These are phyloP conservation scores for Cryptococcus neoformans DNA, from an alignment of 1,284 basidiomycete genomes.

Conservation along the genomic window DNA sequence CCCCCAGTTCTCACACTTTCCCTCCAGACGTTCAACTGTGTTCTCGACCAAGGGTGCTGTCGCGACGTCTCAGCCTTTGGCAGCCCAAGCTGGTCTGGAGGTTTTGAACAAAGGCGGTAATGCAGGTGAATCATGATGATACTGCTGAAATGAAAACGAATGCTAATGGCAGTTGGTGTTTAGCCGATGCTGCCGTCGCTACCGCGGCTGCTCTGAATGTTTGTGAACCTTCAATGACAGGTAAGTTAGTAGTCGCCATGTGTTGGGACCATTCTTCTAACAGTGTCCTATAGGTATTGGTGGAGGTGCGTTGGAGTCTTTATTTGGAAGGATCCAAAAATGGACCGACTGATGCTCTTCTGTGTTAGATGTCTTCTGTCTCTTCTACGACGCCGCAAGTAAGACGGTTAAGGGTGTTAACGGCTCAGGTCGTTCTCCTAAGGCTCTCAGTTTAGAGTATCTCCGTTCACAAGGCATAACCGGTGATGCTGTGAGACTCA, in stretches of 20 bases:
- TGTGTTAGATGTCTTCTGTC: conserved; percentile 72
- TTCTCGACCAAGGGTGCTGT: conserved; percentile 71
- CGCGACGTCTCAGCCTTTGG: conserved; percentile 85
- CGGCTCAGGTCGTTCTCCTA: conserved; percentile 70
- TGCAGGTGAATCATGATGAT: conserved; percentile 55
- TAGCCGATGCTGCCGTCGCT: conserved; percentile 71
- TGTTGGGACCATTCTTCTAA: too few species aligned
- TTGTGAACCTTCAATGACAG: conserved; percentile 60
- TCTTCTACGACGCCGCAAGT: conserved; percentile 80
- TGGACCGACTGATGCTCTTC: not conserved
- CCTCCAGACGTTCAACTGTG: conserved; percentile 41
- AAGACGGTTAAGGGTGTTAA: conserved; percentile 65
- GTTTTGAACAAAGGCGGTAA: conserved; percentile 87
- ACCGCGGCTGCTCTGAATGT: conserved; percentile 83
- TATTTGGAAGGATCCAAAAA: not conserved
- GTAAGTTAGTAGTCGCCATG: conserved; percentile 2
- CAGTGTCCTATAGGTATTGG: conserved; percentile 45
- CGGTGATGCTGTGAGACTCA: conserved; percentile 50
- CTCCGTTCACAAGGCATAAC: conserved; percentile 66
- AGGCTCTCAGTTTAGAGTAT: conserved; percentile 72
- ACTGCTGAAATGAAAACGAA: not conserved
- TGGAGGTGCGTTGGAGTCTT: conserved; percentile 12
- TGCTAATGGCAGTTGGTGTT: not conserved
- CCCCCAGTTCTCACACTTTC: conserved; percentile 42
- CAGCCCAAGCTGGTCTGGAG: conserved; percentile 82